Base-by-base conservation (phyloP, 2,329 filamentous ascomycete genomes). In the Aspergillus oerlinghausenensis region DNA sequence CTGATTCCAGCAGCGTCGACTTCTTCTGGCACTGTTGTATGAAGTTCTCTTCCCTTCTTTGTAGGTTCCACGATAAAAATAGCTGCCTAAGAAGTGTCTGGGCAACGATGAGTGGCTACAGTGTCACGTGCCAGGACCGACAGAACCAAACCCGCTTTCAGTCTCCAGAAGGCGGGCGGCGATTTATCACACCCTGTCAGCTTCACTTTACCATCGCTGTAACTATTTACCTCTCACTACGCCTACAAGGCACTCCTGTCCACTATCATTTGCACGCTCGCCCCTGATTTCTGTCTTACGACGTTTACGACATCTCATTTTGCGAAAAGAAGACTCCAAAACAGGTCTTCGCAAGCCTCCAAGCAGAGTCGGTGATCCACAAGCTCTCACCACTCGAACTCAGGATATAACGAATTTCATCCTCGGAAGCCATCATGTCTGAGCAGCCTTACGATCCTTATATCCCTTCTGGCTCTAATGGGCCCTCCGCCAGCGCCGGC, bases 371-470 rank as follows among this genome's bases (percentile, higher is more conserved):
- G 58, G 58, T 60, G 57, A 62, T 59, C 54, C 51, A 57, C 61
- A 49, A 58, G 51, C 51, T 55, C 55, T 54, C 55, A 55, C 63
- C 42, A 63, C 55, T 50, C 43, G 28, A 55, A n/a, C 19, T 19
- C 26, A 47, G 23, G 50, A 32, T 28, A n/a, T 53, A 50, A 56
- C 60, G 48, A 64, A 55, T 57, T 25, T 38, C 61, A 29, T 50
- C 49, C 42, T 57, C 57, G 11, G 59, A 54, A 45, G 49, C 59
- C 67, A 76, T 68, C 68, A 84, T 85, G 82, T 79, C 80, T 73
- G 80, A 85, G 70, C 78, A 81, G 67, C 90, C 90, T 65, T 95
- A 95, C 77, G 90, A 95, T 78, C 90, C 90, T 62, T 95, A 94
- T 79, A 92, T 93, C 75, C 90, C 90, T 71, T 85, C 84, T 73